Percentiles rank a stretch among this genome's conserved stretches.
Conservation (phyloP, 805 yeast genomes). For the Wickerhamomyces ciferrii region DNA sequence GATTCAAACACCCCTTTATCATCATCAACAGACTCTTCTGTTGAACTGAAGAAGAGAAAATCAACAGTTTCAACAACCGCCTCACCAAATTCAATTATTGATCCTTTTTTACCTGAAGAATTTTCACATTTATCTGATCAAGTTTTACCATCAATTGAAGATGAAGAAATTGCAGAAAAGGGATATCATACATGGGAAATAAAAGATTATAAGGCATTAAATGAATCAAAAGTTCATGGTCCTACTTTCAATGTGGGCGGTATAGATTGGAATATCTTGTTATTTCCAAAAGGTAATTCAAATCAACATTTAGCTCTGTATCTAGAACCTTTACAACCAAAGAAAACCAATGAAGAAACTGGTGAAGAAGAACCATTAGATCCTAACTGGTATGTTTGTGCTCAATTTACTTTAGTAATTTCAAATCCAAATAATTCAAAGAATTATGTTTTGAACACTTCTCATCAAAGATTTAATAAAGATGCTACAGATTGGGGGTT, state of each 20-base stretch:
- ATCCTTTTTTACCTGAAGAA: constrained; percentile 2
- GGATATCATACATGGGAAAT: constrained; percentile 36
- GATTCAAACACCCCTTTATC: neutral
- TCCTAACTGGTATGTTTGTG: constrained; percentile 81
- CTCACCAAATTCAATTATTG: constrained; percentile 1
- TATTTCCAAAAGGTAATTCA: constrained; percentile 75
- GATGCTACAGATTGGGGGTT: constrained; percentile 96
- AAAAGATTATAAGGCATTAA: constrained; percentile 20
- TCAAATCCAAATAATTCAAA: constrained; percentile 76
- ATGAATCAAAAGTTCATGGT: constrained; percentile 26
- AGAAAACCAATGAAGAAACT: constrained; percentile 21
- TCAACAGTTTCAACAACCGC: neutral
- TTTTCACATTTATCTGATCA: constrained; percentile 13
- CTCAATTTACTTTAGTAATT: constrained; percentile 79
- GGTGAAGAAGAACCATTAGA: constrained; percentile 25
- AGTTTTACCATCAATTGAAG: constrained; percentile 20
- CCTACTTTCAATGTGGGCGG: constrained; percentile 53
- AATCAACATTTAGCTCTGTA: constrained; percentile 63
- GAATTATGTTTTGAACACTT: constrained; percentile 52
- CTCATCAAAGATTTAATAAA: constrained; percentile 74
- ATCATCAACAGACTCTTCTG: neutral
- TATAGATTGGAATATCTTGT: constrained; percentile 60
- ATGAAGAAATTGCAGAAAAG: constrained; percentile 25
- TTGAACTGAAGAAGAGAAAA: constrained; percentile 6
- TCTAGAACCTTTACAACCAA: constrained; percentile 60